Evolutionary conservation across 2,329 filamentous ascomycete species (phyloP), one percentile per base, ranked within the genome.

Genomic region (Trichoderma simmonsii): DNA sequence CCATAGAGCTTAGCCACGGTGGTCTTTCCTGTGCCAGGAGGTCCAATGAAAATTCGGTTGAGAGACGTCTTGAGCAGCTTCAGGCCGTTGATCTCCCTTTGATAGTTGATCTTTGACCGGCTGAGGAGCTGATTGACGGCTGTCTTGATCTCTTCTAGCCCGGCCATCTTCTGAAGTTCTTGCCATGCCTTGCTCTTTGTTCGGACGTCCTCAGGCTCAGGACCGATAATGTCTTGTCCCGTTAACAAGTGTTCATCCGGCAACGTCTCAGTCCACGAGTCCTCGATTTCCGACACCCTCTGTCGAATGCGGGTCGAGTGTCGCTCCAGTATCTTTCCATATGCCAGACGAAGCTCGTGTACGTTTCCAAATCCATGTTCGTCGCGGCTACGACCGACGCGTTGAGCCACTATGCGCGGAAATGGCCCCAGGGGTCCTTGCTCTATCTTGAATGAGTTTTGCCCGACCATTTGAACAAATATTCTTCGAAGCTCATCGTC

Each of bases 1-100:
- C 92, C 92, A 85, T 94, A 92, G 73, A 90, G 91, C 21, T 86
- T 83, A 0, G 93, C 93, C 0, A 84, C 93, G 0, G 89, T 90
- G 0, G 92, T 93, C 76, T 94, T 94, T 0, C 92, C 92, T 0
- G 92, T 94, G 0, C 89, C 90, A 15, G 90, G 89, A 0, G 82
- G 81, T 0, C 91, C 91, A 0, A 87, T 85, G 80, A 93, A 93
- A 0, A 93, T 76, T 74, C 92, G 93, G 73, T 87, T 91, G 77
- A 91, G 91, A 0, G 90, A 90, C 0, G 92, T 84, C 11, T 86
- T 75, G 0, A 57, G 28, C 8, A 54, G 48, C 18, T 54, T 54
- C 48, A 32, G 36, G 43, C 48, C 48, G 11, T 18, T 24, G 24
- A 67, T 51, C 64, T 67, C 32, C 28, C 64, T 54, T 24, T 67